Base-by-base conservation (phyloP, 169 alveolate species). In the Babesia ovata region DNA sequence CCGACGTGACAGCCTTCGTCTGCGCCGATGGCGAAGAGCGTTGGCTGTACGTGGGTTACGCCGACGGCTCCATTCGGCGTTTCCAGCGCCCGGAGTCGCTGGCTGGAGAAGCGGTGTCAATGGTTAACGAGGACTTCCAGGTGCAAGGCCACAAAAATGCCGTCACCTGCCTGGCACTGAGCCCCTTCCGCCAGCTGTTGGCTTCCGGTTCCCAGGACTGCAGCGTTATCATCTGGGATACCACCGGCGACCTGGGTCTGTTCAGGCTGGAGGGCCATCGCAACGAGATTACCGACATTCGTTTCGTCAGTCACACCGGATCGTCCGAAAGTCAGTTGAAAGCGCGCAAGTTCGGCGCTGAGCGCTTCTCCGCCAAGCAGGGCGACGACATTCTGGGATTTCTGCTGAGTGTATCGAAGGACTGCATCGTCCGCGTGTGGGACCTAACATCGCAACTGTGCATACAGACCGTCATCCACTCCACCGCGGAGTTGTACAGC, bases 371-470 rank as follows among this genome's bases (percentile, higher is more conserved):
- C 13, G 13, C 7, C 13, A 46, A 59, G 66, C 36, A 44, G 10
- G 50, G 49, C 7, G 83, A 63, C 33, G 75, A 45, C 57, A 84
- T 28, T 17, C 45, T 69, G 70, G 86, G 79, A 2, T 75, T 63
- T 42, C 57, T 91, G 60, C 63, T 93, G 26, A 91, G 95, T 50
- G 90, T 85, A 28, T 91, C 95, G 19, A 92, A 92, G 73, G 97
- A 93, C 84, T 86, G 95, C 39, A 75, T 91, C 50, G 75, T 94
- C n/a, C 92, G 92, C 58, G 73, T 94, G 24, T 94, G 97, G 97
- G 95, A 93, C 63, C 73, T 86, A 39, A 79, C 76, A 48, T 79
- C 92, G 28, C 94, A 94, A 81, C 60, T 87, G 36, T 93, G 96
- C 75, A 90, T 94, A 9, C 95, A 94, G 62, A 93, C 96, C 4